A percentile compares a stretch with the other conserved stretches of the same genome.
Evolutionary conservation across 495 filamentous ascomycete species (phyloP).

Genomic region (Chaetomium cochliodes): DNA sequence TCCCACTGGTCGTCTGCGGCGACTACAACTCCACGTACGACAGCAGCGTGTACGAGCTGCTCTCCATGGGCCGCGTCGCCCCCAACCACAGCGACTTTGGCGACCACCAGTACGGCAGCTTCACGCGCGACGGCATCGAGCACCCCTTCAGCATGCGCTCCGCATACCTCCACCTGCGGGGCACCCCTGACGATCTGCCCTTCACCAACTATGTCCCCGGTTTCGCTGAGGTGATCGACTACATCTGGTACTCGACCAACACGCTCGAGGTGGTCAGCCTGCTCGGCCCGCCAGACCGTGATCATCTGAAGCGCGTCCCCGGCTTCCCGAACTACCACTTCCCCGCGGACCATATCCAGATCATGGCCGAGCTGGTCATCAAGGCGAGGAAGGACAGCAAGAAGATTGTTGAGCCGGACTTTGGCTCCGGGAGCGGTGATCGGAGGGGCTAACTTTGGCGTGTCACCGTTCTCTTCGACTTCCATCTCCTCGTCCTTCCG

Average conservation of each 20-base stretch:
- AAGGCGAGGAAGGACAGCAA: slow-evolving; percentile 85
- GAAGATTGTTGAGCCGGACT: slow-evolving; percentile 40
- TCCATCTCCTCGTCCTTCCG: slow-evolving; percentile 10
- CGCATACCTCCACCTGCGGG: slow-evolving; percentile 67
- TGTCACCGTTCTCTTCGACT: neutral
- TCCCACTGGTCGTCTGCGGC: slow-evolving; percentile 87
- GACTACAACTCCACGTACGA: slow-evolving; percentile 90
- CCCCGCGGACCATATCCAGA: slow-evolving; percentile 92
- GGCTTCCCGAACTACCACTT: slow-evolving; percentile 98
- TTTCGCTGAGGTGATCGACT: slow-evolving; percentile 89
- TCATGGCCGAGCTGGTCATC: slow-evolving; percentile 87
- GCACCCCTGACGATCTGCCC: slow-evolving; percentile 69
- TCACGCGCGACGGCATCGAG: slow-evolving; percentile 84
- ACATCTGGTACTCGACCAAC: slow-evolving; percentile 95
- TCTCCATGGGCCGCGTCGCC: slow-evolving; percentile 69
- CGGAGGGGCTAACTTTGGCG: slow-evolving; percentile 24
- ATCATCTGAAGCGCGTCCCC: slow-evolving; percentile 85
- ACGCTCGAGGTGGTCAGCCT: slow-evolving; percentile 81
- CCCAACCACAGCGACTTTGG: slow-evolving; percentile 74
- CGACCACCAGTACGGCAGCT: slow-evolving; percentile 75
- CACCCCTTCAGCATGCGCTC: slow-evolving; percentile 94
- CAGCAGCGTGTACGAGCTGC: slow-evolving; percentile 84
- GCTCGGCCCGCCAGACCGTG: slow-evolving; percentile 85
- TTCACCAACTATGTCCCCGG: slow-evolving; percentile 84
- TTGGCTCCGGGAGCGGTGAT: slow-evolving; percentile 34